A percentile compares a stretch with the other conserved stretches of the same genome.
Conservation (phyloP, 2,329 filamentous ascomycete genomes). For the Ceratocystis cacaofunesta region DNA sequence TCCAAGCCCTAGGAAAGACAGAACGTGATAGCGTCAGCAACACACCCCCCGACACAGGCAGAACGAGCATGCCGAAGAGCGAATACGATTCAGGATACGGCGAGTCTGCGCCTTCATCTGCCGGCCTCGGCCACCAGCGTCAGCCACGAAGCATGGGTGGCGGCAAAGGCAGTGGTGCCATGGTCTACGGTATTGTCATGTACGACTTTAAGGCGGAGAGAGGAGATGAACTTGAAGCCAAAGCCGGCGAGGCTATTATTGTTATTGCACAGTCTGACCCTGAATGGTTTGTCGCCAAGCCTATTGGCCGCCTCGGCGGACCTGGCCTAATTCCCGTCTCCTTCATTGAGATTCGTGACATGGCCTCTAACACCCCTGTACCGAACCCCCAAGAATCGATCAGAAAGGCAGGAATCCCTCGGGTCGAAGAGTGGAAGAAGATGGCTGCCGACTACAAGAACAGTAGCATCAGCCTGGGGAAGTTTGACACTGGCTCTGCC, state of each 20-base stretch:
- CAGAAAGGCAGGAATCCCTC: conserved; percentile 73
- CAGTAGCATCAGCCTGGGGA: conserved; percentile 90
- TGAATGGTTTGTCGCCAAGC: conserved; percentile 98
- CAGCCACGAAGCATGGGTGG: conserved; percentile 35
- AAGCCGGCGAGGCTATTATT: conserved; percentile 90
- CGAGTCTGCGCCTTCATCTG: conserved; percentile 28
- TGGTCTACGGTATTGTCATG: conserved; percentile 93
- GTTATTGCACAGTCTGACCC: conserved; percentile 97
- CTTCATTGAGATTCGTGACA: conserved; percentile 91
- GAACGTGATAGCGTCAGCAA: conserved; percentile 61
- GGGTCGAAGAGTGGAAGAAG: conserved; percentile 98
- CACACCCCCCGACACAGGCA: conserved; percentile 42
- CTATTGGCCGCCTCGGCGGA: conserved; percentile 91
- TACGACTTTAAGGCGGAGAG: conserved; percentile 93
- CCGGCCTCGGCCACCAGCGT: conserved; percentile 26
- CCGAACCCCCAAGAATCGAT: conserved; percentile 74
- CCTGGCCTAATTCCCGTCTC: conserved; percentile 92
- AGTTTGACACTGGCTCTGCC: conserved; percentile 50
- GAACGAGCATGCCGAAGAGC: conserved; percentile 30
- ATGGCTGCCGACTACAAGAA: conserved; percentile 99
- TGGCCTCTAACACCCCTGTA: conserved; percentile 72
- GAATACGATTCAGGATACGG: conserved; percentile 89
- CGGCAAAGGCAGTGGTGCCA: conserved; percentile 39
- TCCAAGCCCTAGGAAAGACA: conserved; percentile 81
- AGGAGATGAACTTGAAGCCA: conserved; percentile 90